Percentiles rank a stretch among this genome's conserved stretches.
phyloP scores from a whole-genome alignment of 148 eudicot genomes.

The Cornus controversa region DNA sequence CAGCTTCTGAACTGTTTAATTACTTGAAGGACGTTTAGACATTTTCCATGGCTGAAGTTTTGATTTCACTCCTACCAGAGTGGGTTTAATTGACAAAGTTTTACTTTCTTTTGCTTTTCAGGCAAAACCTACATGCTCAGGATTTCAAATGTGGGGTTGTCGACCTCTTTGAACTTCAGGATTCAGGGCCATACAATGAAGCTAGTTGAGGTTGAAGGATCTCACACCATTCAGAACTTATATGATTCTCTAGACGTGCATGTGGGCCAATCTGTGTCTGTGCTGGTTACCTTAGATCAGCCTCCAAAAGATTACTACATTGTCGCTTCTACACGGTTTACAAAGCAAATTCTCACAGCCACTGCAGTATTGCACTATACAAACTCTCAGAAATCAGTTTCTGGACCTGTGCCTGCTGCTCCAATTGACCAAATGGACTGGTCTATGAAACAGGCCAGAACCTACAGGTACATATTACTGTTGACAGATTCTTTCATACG shows the following conservation, averaged over 20 bases:
- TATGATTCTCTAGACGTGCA: slow-evolving; percentile 81
- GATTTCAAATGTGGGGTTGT: slow-evolving; percentile 78
- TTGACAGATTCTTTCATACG: not conserved
- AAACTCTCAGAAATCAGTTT: slow-evolving; percentile 49
- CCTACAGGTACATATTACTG: slow-evolving; percentile 48
- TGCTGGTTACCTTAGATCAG: slow-evolving; percentile 77
- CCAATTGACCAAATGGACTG: slow-evolving; percentile 48
- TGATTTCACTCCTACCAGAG: not conserved
- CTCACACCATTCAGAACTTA: slow-evolving; percentile 59
- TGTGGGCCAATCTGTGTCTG: slow-evolving; percentile 82
- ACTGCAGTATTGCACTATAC: slow-evolving; percentile 62
- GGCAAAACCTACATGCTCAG: slow-evolving; percentile 89
- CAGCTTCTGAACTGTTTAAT: slow-evolving; percentile 2
- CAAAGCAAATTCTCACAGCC: slow-evolving; percentile 43
- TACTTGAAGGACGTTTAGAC: not conserved
- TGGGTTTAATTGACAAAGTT: not conserved
- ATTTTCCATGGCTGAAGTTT: not conserved
- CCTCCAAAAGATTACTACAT: slow-evolving; percentile 78
- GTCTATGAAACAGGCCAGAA: slow-evolving; percentile 81
- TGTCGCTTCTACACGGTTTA: slow-evolving; percentile 78
- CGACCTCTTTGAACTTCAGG: slow-evolving; percentile 76
- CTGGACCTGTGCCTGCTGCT: slow-evolving; percentile 69
- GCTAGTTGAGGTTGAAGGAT: slow-evolving; percentile 95
- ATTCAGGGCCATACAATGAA: slow-evolving; percentile 77
- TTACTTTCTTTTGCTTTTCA: slow-evolving; percentile 28